Evolutionary conservation across 495 filamentous ascomycete species (phyloP).

Genomic region (Penicillium lagena): DNA sequence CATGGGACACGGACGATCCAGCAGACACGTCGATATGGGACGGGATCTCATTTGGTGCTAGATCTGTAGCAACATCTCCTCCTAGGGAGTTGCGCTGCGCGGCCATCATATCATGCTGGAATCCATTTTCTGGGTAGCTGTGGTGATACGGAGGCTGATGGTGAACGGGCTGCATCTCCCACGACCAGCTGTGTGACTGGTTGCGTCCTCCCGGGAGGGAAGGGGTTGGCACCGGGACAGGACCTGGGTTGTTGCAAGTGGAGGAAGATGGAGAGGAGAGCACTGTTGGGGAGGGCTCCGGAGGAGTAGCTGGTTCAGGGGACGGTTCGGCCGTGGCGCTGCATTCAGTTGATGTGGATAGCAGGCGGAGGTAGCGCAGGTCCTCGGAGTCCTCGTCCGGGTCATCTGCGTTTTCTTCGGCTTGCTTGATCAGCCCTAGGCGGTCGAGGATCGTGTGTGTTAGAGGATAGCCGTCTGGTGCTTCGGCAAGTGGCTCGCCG

Average conservation of each 20-base stretch:
- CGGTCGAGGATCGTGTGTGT: constrained; percentile 43
- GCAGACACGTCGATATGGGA: constrained; percentile 12
- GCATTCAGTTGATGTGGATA: constrained; percentile 36
- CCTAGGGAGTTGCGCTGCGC: constrained; percentile 14
- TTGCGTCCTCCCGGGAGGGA: constrained; percentile 16
- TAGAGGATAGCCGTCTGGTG: constrained; percentile 34
- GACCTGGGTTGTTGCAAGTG: too few species aligned
- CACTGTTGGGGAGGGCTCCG: constrained; percentile 25
- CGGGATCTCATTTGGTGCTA: constrained; percentile 11
- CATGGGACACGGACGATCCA: constrained; percentile 5
- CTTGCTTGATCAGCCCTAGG: constrained; percentile 41
- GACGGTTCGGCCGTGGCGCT: constrained; percentile 37
- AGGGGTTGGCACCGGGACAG: constrained; percentile 1
- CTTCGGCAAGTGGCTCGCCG: constrained; percentile 37
- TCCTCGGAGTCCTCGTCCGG: constrained; percentile 34
- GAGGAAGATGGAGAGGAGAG: constrained; percentile 7
- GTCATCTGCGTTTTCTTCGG: constrained; percentile 37
- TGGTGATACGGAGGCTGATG: constrained; percentile 7
- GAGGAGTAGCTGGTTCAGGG: constrained; percentile 33
- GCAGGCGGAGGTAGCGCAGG: constrained; percentile 28
- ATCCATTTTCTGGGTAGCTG: constrained; percentile 17
- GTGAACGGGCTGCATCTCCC: constrained; percentile 26
- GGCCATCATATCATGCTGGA: constrained; percentile 14
- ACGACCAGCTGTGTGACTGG: constrained; percentile 21
- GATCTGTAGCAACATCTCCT: background rate